Base-by-base conservation (phyloP, 1,284 basidiomycete genomes). In the Malassezia slooffiae region DNA sequence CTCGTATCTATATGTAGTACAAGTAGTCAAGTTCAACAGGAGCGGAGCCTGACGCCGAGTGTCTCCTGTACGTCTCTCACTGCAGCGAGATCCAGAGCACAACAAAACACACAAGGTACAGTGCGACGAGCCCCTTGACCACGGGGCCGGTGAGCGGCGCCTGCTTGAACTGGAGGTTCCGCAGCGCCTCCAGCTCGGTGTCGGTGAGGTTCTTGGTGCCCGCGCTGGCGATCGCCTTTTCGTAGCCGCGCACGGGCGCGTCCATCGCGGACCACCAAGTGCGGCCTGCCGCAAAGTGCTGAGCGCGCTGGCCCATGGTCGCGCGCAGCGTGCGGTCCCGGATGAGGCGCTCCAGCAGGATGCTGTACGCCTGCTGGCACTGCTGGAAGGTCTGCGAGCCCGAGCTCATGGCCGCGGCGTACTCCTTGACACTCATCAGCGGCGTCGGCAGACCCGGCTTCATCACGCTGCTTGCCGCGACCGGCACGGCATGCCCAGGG, bases 241-340 rank as follows among this genome's bases (percentile, higher is more conserved):
- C 67, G 57, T 76, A 77, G 5, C 75, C 74, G 38, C 74, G 73
- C 7, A 77, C 75, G 44, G 75, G 74, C 27, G 70, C 63, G 52
- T 76, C 75, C 75, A 77, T 77, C 2, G 75, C 75, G 50, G 73
- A 74, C 71, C 72, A 74, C 75, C 76, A 77, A 1, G 74, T 75
- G 39, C 70, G 71, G 6, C 72, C n/a, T 62, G 56, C 52, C 0
- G 66, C 73, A 37, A 70, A 70, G 29, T 71, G 71, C 36, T 58
- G 62, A 0, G 71, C 75, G 17, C 49, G 62, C 39, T 51, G 45
- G 11, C 71, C 70, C 75, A 77, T 76, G 15, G 58, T 54, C 2
- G 52, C 54, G n/a, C 75, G 63, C 24, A 67, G 50, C 2, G 58
- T 58, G 13, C 67, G 64, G 36, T 74, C 66, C 3, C 57, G 48